phyloP scores from a whole-genome alignment of 805 yeast species.

The Metschnikowia arizonensis region DNA sequence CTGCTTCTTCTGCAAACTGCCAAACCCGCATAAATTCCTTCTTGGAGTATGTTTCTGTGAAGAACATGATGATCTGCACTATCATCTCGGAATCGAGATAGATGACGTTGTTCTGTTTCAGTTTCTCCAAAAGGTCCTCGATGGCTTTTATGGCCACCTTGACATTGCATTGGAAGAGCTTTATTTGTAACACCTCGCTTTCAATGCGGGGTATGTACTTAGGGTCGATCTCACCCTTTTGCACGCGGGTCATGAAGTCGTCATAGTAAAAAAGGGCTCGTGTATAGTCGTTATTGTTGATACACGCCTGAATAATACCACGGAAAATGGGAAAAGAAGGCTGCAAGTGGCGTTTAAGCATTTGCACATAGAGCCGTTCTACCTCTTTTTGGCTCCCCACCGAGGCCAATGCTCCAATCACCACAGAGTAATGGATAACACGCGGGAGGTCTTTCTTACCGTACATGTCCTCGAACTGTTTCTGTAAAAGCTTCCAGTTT shows the following conservation, averaged over 20 bases:
- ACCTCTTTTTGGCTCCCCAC: conserved; percentile 47
- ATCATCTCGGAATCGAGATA: conserved; percentile 20
- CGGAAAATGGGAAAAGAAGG: conserved; percentile 45
- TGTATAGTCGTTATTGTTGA: conserved; percentile 32
- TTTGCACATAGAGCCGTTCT: conserved; percentile 46
- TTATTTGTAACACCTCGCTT: conserved; percentile 25
- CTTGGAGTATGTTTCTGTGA: conserved; percentile 21
- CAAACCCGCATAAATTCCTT: conserved; percentile 20
- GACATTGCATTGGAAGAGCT: conserved; percentile 25
- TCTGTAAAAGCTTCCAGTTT: conserved; percentile 54
- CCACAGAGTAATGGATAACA: conserved; percentile 52
- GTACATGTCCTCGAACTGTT: conserved; percentile 53
- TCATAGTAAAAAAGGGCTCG: conserved; percentile 30
- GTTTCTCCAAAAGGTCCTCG: conserved; percentile 19
- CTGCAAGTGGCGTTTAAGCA: conserved; percentile 40
- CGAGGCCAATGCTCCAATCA: conserved; percentile 55
- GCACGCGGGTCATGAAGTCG: conserved; percentile 26
- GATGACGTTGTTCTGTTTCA: conserved; percentile 11
- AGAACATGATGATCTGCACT: conserved; percentile 19
- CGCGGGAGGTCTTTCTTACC: conserved; percentile 53
- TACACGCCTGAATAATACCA: conserved; percentile 43
- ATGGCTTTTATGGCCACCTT: conserved; percentile 27
- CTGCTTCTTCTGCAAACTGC: conserved; percentile 17
- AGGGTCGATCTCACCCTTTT: conserved; percentile 11
- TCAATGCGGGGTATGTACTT: conserved; percentile 23